Evolutionary conservation across 129 eudicot species (phyloP), one percentile per base, ranked within the genome.

Genomic region (Artemisia argyi): DNA sequence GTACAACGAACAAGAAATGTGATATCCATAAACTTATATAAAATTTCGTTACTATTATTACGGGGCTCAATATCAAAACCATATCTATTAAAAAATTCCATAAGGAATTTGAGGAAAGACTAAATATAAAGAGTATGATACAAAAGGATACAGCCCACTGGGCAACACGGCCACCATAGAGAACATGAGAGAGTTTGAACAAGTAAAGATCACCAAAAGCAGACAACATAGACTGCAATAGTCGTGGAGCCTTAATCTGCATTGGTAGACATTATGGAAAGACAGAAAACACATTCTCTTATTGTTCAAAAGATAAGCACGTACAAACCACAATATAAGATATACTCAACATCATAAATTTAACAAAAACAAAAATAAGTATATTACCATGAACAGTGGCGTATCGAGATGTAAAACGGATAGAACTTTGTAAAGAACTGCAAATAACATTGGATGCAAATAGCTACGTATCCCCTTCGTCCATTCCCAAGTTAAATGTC

Each of bases 401-500:
- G 76, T 82, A 76, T 95, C 99, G 12, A 95, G 91, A 75, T 74
- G 81, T 19, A 86, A 78, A 66, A 90, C 15, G 11, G 94, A 85
- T 22, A 95, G 91, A 77, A 90, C 79, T 86, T 88, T 88, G 81
- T 88, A 95, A 3, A 95, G 85, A 63, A 76, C 39, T 26, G 94
- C 94, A 88, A 95, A 95, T 65, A 95, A 66, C 83, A 88, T 76
- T 14, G 99, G 99, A 80, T 95, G 99, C 83, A 90, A 62, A 83
- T 88, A 95, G 76, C 97, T 90, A 22, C 99, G 87, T 60, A 95
- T 84, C 35, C 99, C 96, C 81, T 79, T 83, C 49, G 82, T 49
- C 99, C 99, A 95, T 73, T 95, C 99, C 99, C 99, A 95, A 4
- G 99, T 90, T 75, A 88, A 77, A 85, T 95, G 96, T 44, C 99